These are phyloP conservation scores for Coniosporium apollinis DNA, from an alignment of 495 filamentous ascomycete genomes.

Conservation along the genomic window DNA sequence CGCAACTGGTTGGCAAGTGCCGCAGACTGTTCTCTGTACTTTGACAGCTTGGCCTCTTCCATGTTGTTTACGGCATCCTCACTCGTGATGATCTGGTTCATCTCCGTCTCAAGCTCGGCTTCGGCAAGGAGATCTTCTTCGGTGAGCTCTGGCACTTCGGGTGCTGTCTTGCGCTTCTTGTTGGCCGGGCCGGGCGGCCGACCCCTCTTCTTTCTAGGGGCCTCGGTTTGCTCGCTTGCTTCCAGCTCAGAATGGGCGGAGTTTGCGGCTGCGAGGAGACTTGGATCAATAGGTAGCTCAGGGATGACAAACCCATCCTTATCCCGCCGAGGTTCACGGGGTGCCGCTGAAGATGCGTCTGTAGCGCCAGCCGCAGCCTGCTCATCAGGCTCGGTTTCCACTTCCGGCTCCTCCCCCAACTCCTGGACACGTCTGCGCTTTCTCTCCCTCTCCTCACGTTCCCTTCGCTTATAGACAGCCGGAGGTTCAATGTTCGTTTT, in stretches of 20 bases:
- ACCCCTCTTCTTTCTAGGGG: conserved; percentile 7
- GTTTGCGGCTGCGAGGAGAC: conserved; percentile 10
- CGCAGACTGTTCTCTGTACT: conserved; percentile 5
- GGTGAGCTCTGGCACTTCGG: conserved; percentile 8
- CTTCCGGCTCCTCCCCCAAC: conserved; percentile 8
- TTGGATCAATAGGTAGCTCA: conserved; percentile 25
- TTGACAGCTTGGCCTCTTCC: conserved; percentile 6
- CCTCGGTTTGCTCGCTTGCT: conserved; percentile 3
- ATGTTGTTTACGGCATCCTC: neutral
- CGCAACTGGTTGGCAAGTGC: neutral
- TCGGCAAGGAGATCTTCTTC: conserved; percentile 20
- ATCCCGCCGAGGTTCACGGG: conserved; percentile 23
- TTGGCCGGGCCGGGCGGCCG: no score
- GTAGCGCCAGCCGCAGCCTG: no score
- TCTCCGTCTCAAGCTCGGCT: conserved; percentile 19
- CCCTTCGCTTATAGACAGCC: conserved; percentile 49
- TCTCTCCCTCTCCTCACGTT: conserved; percentile 27
- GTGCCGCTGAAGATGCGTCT: conserved; percentile 2
- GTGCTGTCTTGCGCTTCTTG: conserved; percentile 3
- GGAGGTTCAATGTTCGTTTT: conserved; percentile 58
- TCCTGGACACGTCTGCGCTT: conserved; percentile 15
- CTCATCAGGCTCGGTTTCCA: neutral
- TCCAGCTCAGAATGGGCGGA: conserved; percentile 6
- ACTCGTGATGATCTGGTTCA: conserved; percentile 8
- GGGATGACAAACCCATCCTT: conserved; percentile 40